These are phyloP conservation scores for Verticillium nonalfalfae DNA, from an alignment of 2,329 filamentous ascomycete genomes.

Conservation along the genomic window DNA sequence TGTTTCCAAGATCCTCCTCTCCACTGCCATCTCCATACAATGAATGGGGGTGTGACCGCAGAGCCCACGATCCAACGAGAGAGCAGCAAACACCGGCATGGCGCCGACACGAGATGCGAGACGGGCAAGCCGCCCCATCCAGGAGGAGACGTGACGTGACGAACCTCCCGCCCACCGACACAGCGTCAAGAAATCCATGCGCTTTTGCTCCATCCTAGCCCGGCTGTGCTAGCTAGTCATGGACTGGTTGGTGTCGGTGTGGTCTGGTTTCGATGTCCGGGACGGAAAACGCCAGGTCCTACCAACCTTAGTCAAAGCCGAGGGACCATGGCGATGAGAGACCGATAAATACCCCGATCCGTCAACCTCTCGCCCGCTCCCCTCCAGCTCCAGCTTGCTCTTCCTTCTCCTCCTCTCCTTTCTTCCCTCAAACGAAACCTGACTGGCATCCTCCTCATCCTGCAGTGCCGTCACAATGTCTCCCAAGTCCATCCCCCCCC, in stretches of 20 bases:
- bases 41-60: background rate
- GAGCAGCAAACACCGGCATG: background rate
- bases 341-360: background rate
- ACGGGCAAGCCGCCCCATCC: background rate
- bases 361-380: background rate
- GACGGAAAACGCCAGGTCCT: background rate
- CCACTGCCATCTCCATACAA: background rate
- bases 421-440: background rate
- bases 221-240: background rate
- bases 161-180: background rate
- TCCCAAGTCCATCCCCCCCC: constrained; percentile 21
- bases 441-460: constrained; percentile 25
- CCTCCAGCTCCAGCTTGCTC: background rate
- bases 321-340: background rate
- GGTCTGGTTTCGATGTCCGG: background rate
- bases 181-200: background rate
- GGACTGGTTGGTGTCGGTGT: background rate
- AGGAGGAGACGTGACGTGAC: background rate
- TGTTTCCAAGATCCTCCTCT: background rate
- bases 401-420: background rate
- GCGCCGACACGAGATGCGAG: background rate
- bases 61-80: background rate
- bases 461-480: constrained; percentile 8
- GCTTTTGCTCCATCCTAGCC: background rate
- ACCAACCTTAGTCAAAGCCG: background rate